Conservation (phyloP, 2,329 filamentous ascomycete genomes). For the Huntiella omanensis region DNA sequence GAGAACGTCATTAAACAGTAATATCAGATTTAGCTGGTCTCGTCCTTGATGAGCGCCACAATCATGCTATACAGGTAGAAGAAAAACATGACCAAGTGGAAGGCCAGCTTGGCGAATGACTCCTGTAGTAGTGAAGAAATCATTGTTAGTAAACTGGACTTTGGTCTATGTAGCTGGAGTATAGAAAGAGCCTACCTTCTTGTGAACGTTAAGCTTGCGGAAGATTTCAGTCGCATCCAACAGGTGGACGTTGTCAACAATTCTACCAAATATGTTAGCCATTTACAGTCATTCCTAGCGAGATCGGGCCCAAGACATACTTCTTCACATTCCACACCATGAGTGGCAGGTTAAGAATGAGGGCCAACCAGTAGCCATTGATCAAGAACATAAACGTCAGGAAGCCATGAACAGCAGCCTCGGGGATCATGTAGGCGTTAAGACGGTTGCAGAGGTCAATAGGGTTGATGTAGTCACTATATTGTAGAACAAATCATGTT, state of each 20-base stretch:
- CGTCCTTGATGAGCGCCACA: constrained; percentile 88
- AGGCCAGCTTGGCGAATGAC: constrained; percentile 97
- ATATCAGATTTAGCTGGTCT: constrained; percentile 47
- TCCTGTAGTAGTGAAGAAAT: constrained; percentile 36
- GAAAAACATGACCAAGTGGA: constrained; percentile 99
- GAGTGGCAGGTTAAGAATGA: constrained; percentile 81
- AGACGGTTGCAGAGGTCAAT: constrained; percentile 99
- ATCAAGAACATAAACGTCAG: constrained; percentile 90
- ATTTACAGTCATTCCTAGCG: not conserved
- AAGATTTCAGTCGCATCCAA: constrained; percentile 98
- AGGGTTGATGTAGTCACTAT: constrained; percentile 97
- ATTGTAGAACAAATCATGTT: too few species aligned
- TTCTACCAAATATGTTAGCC: constrained; percentile 35
- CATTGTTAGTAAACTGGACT: not conserved
- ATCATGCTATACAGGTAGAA: constrained; percentile 99
- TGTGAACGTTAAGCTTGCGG: constrained; percentile 95
- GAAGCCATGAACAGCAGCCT: constrained; percentile 93
- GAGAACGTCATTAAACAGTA: too few species aligned
- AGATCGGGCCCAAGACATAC: constrained; percentile 35
- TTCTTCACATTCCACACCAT: constrained; percentile 94
- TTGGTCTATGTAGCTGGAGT: not conserved
- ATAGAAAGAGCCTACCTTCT: constrained; percentile 48
- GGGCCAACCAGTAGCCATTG: constrained; percentile 94
- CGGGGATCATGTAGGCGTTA: constrained; percentile 98
- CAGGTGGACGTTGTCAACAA: constrained; percentile 90